Evolutionary conservation across 345 rosid genomes (phyloP), one percentile per base, ranked within the genome.

Genomic region (Fremontodendron californicum): DNA sequence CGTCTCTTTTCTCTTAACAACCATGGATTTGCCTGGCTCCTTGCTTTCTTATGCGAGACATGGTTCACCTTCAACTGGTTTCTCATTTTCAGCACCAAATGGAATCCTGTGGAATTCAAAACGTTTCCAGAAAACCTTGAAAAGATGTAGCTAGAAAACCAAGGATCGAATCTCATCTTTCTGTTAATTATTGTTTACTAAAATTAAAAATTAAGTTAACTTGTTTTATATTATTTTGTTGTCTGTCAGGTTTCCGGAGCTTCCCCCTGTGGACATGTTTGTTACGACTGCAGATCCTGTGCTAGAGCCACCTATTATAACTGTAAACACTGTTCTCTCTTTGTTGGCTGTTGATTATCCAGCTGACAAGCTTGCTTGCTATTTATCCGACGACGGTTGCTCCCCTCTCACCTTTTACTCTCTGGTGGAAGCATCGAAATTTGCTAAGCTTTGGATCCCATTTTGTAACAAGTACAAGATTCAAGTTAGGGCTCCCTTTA

Each of bases 401-500:
- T 93, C 98, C 13, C 81, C 85, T 68, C 74, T 88, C 54, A 87
- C 83, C 75, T 89, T 80, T 78, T 85, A 85, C 66, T 86, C 97
- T 74, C 84, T 92, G 5, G 73, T 85, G 64, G 91, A 92, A 80
- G 90, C 92, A 13, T 86, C 84, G 0, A 89, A 81, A 33, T 93
- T 90, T 31, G 92, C 95, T 1, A 84, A 83, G 87, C 81, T 80
- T 45, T 94, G 97, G 97, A 91, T 90, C 42, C 93, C 93, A 0
- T 94, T 93, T 80, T 91, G 96, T 77, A 81, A 84, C 76, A 87
- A 87, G 80, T 80, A 90, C 39, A 82, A 73, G 1, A 65, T 92
- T 77, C 81, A 57, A 75, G 79, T 85, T 42, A 81, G 96, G 84
- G 94, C 96, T 75, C 97, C 96, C 5, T 92, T 90, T 54, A 86